Evolutionary conservation across 768 basidiomycete genomes (phyloP).

Genomic region (Termitomyces sp.): DNA sequence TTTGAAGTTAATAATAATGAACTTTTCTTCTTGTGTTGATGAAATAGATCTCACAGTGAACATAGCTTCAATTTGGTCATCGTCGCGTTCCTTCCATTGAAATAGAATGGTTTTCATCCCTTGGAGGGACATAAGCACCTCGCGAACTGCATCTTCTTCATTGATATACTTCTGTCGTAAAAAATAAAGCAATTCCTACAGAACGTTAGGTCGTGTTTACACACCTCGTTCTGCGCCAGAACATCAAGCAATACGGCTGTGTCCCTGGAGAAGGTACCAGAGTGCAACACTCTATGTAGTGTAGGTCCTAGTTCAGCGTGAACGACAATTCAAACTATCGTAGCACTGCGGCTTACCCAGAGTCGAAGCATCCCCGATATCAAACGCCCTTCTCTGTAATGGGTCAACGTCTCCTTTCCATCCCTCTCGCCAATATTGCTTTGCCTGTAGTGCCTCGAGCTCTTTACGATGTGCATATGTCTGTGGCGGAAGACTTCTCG

Average conservation of each 20-base stretch:
- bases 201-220: background rate
- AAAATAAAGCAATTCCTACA: background rate
- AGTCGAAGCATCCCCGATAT: conserved; percentile 68
- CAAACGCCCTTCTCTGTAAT: conserved; percentile 36
- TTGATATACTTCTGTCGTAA: conserved; percentile 54
- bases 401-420: conserved; percentile 47
- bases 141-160: conserved; percentile 74
- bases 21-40: background rate
- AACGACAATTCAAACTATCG: background rate
- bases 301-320: conserved; percentile 11
- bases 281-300: conserved; percentile 9
- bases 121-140: conserved; percentile 71
- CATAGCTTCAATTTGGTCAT: conserved; percentile 2
- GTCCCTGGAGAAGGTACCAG: background rate
- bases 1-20: background rate
- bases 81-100: conserved; percentile 22
- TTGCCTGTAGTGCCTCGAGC: conserved; percentile 55
- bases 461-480: conserved; percentile 42
- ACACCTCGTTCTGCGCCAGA: conserved; percentile 15
- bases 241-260: conserved; percentile 8
- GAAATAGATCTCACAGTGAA: conserved; percentile 23
- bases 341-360: conserved; percentile 39
- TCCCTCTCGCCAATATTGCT: conserved; percentile 71
- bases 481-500: conserved; percentile 19
- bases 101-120: conserved; percentile 62